These are phyloP conservation scores for Argentina anserina DNA, from an alignment of 306 rosid genomes.

Conservation along the genomic window DNA sequence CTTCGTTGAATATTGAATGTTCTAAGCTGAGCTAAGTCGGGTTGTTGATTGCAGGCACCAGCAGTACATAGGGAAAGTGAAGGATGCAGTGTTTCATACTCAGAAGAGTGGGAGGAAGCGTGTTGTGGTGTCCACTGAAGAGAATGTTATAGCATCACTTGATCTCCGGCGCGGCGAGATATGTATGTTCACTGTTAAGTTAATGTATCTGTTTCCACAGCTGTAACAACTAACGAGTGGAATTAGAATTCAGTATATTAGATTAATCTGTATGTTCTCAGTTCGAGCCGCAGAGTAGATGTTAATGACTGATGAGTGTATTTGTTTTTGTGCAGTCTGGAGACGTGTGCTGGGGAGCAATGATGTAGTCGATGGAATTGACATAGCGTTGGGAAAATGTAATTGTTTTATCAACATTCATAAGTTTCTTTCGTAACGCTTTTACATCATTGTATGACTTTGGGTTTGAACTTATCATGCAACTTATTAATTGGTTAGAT, in stretches of 20 bases:
- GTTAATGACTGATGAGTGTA: slow-evolving; percentile 35
- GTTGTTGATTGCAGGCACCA: slow-evolving; percentile 63
- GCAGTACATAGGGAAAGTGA: slow-evolving; percentile 87
- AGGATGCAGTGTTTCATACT: slow-evolving; percentile 85
- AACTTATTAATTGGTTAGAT: neutral
- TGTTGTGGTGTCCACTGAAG: slow-evolving; percentile 90
- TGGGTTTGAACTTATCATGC: neutral
- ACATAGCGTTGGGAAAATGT: slow-evolving; percentile 94
- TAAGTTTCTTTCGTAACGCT: neutral
- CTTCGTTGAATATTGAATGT: neutral
- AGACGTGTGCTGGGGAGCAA: slow-evolving; percentile 77
- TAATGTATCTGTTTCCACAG: neutral
- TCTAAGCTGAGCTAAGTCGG: neutral
- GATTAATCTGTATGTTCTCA: neutral
- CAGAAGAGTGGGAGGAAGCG: slow-evolving; percentile 88
- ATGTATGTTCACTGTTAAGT: slow-evolving; percentile 42
- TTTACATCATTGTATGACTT: neutral
- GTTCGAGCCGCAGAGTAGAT: neutral
- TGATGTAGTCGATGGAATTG: slow-evolving; percentile 66
- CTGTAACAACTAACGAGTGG: neutral
- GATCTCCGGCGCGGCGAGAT: slow-evolving; percentile 98
- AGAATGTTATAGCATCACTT: slow-evolving; percentile 93
- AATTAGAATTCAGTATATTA: neutral
- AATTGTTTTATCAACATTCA: slow-evolving; percentile 23
- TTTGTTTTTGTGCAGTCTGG: slow-evolving; percentile 80